Percentiles rank a stretch among this genome's conserved stretches.
Evolutionary conservation across 208 protist species (phyloP).

Genomic region (Crithidia thermophila): DNA sequence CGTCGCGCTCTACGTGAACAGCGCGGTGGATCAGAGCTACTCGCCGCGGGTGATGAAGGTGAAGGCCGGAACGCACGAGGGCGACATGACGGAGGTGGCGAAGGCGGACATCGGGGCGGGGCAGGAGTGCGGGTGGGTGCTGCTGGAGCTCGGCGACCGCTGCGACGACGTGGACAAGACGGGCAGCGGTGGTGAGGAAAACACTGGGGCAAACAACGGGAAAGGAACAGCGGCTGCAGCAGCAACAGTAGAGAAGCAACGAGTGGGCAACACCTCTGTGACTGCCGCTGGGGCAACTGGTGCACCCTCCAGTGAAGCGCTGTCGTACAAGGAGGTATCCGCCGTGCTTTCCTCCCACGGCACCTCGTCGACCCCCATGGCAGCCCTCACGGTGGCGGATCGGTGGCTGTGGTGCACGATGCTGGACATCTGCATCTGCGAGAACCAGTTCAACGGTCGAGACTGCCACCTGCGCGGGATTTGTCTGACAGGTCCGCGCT

Average conservation of each 20-base stretch:
- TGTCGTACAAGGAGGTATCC: constrained; percentile 12
- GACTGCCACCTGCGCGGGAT: constrained; percentile 86
- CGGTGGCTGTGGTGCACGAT: constrained; percentile 68
- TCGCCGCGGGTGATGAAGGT: constrained; percentile 72
- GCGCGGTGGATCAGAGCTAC: constrained; percentile 87
- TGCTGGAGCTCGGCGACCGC: constrained; percentile 37
- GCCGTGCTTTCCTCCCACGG: constrained; percentile 10
- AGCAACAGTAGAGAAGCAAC: too few species aligned
- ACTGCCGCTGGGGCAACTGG: too few species aligned
- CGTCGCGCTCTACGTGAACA: constrained; percentile 73
- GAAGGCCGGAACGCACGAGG: constrained; percentile 62
- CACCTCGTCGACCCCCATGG: not conserved
- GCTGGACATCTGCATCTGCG: constrained; percentile 56
- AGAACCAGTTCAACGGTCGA: constrained; percentile 82
- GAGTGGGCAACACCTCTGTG: too few species aligned
- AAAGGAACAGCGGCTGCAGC: not conserved
- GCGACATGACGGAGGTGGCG: constrained; percentile 73
- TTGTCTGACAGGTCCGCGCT: constrained; percentile 57
- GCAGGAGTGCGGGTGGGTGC: constrained; percentile 62
- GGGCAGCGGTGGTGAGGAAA: not conserved
- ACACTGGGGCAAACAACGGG: not conserved
- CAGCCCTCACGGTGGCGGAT: constrained; percentile 20
- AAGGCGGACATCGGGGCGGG: constrained; percentile 41
- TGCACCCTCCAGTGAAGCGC: too few species aligned
- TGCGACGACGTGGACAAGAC: constrained; percentile 9